Percentiles rank a stretch among this genome's conserved stretches.
These are phyloP conservation scores for Viridothelium virens DNA, from an alignment of 495 filamentous ascomycete species.

Conservation along the genomic window DNA sequence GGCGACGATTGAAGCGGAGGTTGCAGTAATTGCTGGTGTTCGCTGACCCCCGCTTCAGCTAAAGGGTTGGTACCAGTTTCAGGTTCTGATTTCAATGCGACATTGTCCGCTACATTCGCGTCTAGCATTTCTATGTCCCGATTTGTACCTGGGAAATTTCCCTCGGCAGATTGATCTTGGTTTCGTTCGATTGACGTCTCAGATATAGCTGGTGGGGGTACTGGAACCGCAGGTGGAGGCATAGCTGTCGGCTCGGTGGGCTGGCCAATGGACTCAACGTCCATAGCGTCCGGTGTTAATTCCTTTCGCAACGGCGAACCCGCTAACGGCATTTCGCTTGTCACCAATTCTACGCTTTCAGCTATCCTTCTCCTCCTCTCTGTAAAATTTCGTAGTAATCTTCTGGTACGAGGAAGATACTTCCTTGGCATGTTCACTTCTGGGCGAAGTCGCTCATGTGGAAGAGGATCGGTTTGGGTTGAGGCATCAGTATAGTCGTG, in stretches of 20 bases:
- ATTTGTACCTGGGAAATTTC: conserved; percentile 4
- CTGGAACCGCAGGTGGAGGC: neutral
- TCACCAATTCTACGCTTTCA: neutral
- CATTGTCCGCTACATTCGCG: conserved; percentile 11
- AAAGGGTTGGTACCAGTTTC: neutral
- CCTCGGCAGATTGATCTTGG: neutral
- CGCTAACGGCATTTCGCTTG: neutral
- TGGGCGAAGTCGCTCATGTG: neutral
- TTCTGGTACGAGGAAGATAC: neutral
- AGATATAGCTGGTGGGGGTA: neutral
- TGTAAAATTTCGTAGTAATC: neutral
- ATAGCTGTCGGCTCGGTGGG: neutral
- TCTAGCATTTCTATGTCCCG: conserved; percentile 33
- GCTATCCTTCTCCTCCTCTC: neutral
- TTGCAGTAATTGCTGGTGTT: conserved; percentile 15
- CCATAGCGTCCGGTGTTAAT: neutral
- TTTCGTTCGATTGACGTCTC: neutral
- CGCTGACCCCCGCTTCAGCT: neutral
- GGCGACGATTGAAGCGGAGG: conserved; percentile 26
- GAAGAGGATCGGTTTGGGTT: conserved; percentile 24
- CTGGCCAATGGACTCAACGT: neutral
- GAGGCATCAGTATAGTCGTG: conserved; percentile 24
- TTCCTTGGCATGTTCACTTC: neutral
- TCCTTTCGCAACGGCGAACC: neutral
- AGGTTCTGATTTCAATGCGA: conserved; percentile 18